Evolutionary conservation across 805 yeast genomes (phyloP).

Genomic region (Spathaspora boniae): DNA sequence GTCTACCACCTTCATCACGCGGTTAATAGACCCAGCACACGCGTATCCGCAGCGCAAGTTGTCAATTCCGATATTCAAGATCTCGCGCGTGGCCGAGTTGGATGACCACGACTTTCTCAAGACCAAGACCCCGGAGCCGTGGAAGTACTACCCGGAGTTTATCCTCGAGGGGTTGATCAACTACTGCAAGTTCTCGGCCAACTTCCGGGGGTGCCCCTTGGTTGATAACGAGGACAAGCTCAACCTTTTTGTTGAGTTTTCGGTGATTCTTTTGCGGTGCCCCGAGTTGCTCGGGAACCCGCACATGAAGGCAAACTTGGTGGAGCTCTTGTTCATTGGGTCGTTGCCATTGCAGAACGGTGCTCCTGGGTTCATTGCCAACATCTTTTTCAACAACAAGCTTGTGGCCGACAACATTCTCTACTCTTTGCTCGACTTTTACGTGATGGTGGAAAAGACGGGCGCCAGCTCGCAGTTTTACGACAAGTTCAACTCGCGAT

Average conservation of each 20-base stretch:
- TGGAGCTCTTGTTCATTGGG: slow-evolving; percentile 78
- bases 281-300: slow-evolving; percentile 89
- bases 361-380: slow-evolving; percentile 70
- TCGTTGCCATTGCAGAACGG: slow-evolving; percentile 53
- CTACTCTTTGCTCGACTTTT: slow-evolving; percentile 82
- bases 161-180: slow-evolving; percentile 77
- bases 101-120: slow-evolving; percentile 74
- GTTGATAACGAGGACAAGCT: slow-evolving; percentile 50
- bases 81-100: slow-evolving; percentile 59
- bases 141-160: slow-evolving; percentile 83
- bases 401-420: slow-evolving; percentile 63
- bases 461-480: slow-evolving; percentile 94
- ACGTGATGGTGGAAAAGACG: slow-evolving; percentile 92
- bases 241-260: slow-evolving; percentile 61
- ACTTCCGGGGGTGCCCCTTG: slow-evolving; percentile 56
- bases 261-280: slow-evolving; percentile 73
- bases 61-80: slow-evolving; percentile 51
- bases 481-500: slow-evolving; percentile 91
- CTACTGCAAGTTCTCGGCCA: slow-evolving; percentile 61
- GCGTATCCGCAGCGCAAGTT: slow-evolving; percentile 52
- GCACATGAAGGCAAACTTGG: slow-evolving; percentile 80
- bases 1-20: slow-evolving; percentile 64
- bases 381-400: slow-evolving; percentile 59
- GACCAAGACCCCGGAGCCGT: slow-evolving; percentile 65
- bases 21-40: slow-evolving; percentile 71